Percentiles rank a stretch among this genome's conserved stretches.
Evolutionary conservation across 2,329 filamentous ascomycete species (phyloP).

Genomic region (Cadophora sp.): DNA sequence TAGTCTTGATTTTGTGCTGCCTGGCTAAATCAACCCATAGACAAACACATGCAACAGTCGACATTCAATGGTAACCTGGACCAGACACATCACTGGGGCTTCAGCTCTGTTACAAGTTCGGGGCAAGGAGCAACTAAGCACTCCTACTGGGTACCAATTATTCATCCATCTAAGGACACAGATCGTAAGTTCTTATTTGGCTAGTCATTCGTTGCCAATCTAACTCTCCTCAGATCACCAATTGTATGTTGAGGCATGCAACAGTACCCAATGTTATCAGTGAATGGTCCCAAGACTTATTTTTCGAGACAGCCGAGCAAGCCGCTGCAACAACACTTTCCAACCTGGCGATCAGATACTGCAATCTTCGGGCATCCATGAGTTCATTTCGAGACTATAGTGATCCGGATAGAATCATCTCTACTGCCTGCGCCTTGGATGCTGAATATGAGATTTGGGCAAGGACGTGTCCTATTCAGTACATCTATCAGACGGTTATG

Average conservation of each 20-base stretch:
- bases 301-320: slow-evolving; percentile 32
- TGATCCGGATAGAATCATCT: slow-evolving; percentile 31
- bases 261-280: slow-evolving; percentile 57
- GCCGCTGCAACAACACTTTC: slow-evolving; percentile 48
- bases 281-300: slow-evolving; percentile 48
- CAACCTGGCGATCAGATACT: slow-evolving; percentile 46
- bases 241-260: slow-evolving; percentile 56
- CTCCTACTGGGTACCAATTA: slow-evolving; percentile 56
- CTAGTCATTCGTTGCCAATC: slow-evolving; percentile 29
- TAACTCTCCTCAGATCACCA: slow-evolving; percentile 51
- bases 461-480: slow-evolving; percentile 24
- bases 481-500: slow-evolving; percentile 32
- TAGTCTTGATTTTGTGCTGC: slow-evolving; percentile 39
- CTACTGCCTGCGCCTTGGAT: slow-evolving; percentile 30
- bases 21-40: slow-evolving; percentile 19
- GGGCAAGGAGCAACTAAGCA: slow-evolving; percentile 54
- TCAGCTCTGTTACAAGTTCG: slow-evolving; percentile 56
- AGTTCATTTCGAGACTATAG: slow-evolving; percentile 36
- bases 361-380: slow-evolving; percentile 37
- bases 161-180: slow-evolving; percentile 57
- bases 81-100: slow-evolving; percentile 60
- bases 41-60: slow-evolving; percentile 36
- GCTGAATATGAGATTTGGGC: slow-evolving; percentile 32
- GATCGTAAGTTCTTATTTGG: slow-evolving; percentile 25
- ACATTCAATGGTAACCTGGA: slow-evolving; percentile 57